Percentiles rank a stretch among this genome's conserved stretches.
These are phyloP conservation scores for Neoboletus subvelutipes DNA, from an alignment of 768 basidiomycete genomes.

Conservation along the genomic window DNA sequence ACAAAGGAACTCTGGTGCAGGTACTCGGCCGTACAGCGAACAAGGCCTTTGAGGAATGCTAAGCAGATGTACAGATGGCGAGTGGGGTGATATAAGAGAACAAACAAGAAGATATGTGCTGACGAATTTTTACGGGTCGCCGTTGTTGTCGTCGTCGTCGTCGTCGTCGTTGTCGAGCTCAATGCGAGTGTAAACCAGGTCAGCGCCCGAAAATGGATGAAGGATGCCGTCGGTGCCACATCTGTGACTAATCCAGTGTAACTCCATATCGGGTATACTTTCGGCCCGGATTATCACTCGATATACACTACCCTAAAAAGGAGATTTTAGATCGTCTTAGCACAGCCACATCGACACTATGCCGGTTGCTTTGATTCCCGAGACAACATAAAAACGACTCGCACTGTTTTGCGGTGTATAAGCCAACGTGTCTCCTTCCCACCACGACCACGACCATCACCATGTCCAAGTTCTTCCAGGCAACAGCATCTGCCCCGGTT, in stretches of 20 bases:
- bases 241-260: conserved; percentile 16
- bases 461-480: conserved; percentile 68
- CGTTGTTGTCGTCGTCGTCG: conserved; percentile 10
- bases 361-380: conserved; percentile 8
- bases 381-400: conserved; percentile 10
- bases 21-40: conserved; percentile 4
- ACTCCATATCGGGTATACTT: conserved; percentile 11
- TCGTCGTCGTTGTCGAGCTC: conserved; percentile 22
- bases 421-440: conserved; percentile 5
- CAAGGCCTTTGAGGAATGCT: not conserved
- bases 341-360: conserved; percentile 23
- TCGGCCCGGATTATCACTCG: conserved; percentile 14
- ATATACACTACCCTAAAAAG: conserved; percentile 6
- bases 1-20: conserved; percentile 11
- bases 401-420: not conserved
- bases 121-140: conserved; percentile 15
- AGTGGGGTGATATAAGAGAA: conserved; percentile 3
- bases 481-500: conserved; percentile 89
- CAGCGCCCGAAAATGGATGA: conserved; percentile 30
- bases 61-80: conserved; percentile 15
- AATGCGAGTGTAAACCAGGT: conserved; percentile 15
- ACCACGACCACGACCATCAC: conserved; percentile 17
- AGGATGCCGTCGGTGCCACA: conserved; percentile 14
- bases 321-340: conserved; percentile 8
- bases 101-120: conserved; percentile 20